Conservation (phyloP, 352 stramenopile genomes). For the Pythium myriotylum region DNA sequence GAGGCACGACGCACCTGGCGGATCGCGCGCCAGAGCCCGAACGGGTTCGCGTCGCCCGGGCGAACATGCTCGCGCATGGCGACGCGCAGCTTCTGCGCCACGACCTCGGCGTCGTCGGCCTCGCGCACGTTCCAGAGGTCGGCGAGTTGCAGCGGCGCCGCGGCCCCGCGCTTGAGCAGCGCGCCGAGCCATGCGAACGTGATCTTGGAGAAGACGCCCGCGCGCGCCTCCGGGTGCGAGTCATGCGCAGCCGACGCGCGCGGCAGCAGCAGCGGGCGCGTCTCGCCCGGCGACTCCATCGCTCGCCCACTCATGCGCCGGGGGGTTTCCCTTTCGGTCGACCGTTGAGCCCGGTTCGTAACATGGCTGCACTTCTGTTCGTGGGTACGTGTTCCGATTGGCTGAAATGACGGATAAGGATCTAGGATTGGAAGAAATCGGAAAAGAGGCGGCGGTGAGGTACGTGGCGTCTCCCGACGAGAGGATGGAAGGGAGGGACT, state of each 20-base stretch:
- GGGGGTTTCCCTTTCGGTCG: neutral
- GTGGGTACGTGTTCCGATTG: conserved; percentile 5
- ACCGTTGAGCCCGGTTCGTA: neutral
- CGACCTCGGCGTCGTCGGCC: conserved; percentile 34
- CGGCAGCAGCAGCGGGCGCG: conserved; percentile 16
- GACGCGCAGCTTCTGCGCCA: conserved; percentile 35
- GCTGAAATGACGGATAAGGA: neutral
- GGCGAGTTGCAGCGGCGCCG: conserved; percentile 35
- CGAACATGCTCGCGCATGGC: conserved; percentile 14
- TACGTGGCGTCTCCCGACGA: too few species aligned
- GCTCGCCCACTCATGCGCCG: neutral
- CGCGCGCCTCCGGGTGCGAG: conserved; percentile 17
- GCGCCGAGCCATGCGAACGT: conserved; percentile 45
- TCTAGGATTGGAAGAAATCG: neutral
- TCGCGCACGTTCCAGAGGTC: conserved; percentile 47
- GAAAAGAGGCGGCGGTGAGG: neutral
- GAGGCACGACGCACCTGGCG: conserved; percentile 31
- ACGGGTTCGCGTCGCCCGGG: conserved; percentile 20
- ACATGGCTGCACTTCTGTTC: neutral
- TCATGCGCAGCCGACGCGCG: neutral
- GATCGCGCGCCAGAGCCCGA: conserved; percentile 47
- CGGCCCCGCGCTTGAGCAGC: conserved; percentile 39
- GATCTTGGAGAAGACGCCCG: conserved; percentile 11
- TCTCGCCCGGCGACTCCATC: neutral
- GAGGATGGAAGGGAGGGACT: too few species aligned